phyloP scores from a whole-genome alignment of 2,329 filamentous ascomycete species.

The Ophiostoma novo-ulmi region DNA sequence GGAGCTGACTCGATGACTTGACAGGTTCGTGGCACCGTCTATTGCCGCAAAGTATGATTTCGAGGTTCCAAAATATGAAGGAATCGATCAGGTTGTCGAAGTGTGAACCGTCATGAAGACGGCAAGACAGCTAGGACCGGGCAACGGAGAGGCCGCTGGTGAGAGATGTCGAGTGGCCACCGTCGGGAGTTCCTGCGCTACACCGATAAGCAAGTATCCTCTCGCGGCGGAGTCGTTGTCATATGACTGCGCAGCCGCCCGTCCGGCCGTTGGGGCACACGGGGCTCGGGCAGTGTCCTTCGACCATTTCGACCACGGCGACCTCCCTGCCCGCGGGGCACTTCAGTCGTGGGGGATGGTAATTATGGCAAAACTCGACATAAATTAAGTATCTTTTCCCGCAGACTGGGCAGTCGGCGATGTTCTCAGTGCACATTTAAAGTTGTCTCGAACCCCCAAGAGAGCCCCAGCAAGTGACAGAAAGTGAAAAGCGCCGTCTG shows the following conservation, averaged over 20 bases:
- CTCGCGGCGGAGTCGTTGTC: conserved; percentile 27
- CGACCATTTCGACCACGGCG: conserved; percentile 43
- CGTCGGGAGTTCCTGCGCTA: neutral
- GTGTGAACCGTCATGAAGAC: conserved; percentile 43
- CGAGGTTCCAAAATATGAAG: conserved; percentile 75
- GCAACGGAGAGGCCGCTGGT: neutral
- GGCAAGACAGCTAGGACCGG: neutral
- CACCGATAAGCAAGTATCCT: conserved; percentile 47
- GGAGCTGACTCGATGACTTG: neutral
- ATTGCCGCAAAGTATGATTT: conserved; percentile 83
- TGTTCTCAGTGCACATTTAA: conserved; percentile 57
- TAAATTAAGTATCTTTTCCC: conserved; percentile 55
- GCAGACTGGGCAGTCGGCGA: conserved; percentile 54
- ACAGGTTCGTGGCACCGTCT: conserved; percentile 69
- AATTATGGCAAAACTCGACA: conserved; percentile 51
- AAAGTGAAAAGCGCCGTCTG: neutral
- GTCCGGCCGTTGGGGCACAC: conserved; percentile 55
- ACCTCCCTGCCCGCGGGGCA: conserved; percentile 45
- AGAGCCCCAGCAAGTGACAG: conserved; percentile 6
- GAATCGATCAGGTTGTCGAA: conserved; percentile 85
- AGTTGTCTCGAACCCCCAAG: neutral
- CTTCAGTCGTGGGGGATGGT: conserved; percentile 44
- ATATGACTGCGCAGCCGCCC: conserved; percentile 53
- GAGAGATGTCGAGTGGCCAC: neutral
- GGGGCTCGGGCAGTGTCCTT: conserved; percentile 53